These are phyloP conservation scores for Magnolia sinica DNA, from an alignment of 164 flowering plant genomes.

Conservation along the genomic window DNA sequence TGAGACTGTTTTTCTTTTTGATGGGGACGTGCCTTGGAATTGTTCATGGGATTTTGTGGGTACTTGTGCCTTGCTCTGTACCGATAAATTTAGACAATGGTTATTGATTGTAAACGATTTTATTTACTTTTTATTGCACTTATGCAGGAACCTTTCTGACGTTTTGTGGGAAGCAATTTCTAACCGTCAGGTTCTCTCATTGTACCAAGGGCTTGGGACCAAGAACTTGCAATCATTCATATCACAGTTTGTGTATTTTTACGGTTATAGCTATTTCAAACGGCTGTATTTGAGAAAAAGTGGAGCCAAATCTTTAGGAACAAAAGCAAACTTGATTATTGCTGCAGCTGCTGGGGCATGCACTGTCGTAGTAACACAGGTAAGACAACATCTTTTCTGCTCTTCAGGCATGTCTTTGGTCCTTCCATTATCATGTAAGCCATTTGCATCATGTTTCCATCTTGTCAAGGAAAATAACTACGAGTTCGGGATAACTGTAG, in stretches of 20 bases:
- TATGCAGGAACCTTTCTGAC: conserved; percentile 54
- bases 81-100: not conserved
- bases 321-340: conserved; percentile 57
- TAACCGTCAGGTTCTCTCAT: conserved; percentile 45
- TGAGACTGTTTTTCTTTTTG: not conserved
- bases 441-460: not conserved
- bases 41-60: not conserved
- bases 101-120: not conserved
- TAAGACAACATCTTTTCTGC: conserved; percentile 13
- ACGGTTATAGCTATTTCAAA: conserved; percentile 66
- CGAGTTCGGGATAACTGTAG: not conserved
- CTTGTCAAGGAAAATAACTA: not conserved
- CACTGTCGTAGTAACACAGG: conserved; percentile 58
- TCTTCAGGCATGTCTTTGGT: not conserved
- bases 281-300: conserved; percentile 40
- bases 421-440: not conserved
- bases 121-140: conserved; percentile 7
- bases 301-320: conserved; percentile 55
- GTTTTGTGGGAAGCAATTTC: conserved; percentile 72
- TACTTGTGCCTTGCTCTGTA: not conserved
- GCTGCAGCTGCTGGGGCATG: conserved; percentile 81
- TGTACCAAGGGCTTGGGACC: conserved; percentile 74
- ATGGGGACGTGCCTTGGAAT: not conserved
- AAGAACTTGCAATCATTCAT: conserved; percentile 68
- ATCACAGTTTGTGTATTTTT: conserved; percentile 62